phyloP scores from a whole-genome alignment of 148 eudicot species.

The Fallopia convolvulus region DNA sequence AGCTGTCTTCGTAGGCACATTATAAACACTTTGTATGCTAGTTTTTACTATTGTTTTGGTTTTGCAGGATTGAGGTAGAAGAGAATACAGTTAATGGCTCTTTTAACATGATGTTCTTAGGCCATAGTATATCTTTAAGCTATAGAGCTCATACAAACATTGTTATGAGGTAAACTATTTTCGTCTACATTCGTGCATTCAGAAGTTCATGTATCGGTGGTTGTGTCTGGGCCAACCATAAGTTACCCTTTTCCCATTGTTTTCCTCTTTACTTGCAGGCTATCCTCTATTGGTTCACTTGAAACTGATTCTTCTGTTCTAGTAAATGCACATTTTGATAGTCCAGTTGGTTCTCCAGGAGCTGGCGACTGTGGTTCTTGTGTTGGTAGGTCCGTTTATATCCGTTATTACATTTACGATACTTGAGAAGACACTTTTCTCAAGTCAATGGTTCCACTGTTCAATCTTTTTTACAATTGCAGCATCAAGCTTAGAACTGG shows the following conservation, averaged over 20 bases:
- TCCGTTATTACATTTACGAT: not conserved
- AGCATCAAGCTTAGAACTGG: conserved; percentile 92
- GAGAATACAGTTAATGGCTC: conserved; percentile 78
- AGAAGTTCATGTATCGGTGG: not conserved
- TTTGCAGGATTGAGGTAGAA: conserved; percentile 91
- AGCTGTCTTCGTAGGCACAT: not conserved
- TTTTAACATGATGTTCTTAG: conserved; percentile 90
- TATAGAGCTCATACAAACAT: conserved; percentile 83
- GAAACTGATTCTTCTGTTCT: conserved; percentile 74
- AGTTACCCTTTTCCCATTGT: not conserved
- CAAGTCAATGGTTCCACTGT: not conserved
- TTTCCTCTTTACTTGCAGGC: conserved; percentile 32
- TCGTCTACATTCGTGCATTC: not conserved
- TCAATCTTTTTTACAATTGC: conserved; percentile 11
- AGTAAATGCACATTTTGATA: conserved; percentile 88
- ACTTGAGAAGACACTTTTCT: not conserved
- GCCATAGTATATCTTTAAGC: conserved; percentile 67
- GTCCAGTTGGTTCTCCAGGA: conserved; percentile 86
- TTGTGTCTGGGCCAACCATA: not conserved
- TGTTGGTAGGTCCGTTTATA: conserved; percentile 54
- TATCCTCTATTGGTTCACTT: conserved; percentile 59
- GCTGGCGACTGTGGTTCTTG: conserved; percentile 99
- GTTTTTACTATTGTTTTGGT: not conserved
- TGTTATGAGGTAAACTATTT: conserved; percentile 59
- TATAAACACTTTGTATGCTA: not conserved